Percentiles rank a stretch among this genome's conserved stretches.
These are phyloP conservation scores for Xylaria cubensis DNA, from an alignment of 495 filamentous ascomycete genomes.

Conservation along the genomic window DNA sequence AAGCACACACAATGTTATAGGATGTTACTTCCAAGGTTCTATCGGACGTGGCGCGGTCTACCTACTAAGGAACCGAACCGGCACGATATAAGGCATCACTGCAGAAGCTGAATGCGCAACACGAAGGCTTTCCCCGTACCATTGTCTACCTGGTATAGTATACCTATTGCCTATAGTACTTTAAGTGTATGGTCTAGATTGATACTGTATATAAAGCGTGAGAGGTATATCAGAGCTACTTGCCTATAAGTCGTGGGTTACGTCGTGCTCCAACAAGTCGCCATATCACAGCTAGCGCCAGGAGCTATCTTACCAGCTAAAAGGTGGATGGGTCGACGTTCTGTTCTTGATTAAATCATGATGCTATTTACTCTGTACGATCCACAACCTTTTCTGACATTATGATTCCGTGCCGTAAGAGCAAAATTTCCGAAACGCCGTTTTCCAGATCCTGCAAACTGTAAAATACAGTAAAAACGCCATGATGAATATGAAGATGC, in stretches of 20 bases:
- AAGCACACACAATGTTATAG: neutral
- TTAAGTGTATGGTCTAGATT: neutral
- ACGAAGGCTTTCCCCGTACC: neutral
- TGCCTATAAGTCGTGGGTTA: neutral
- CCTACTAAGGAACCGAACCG: neutral
- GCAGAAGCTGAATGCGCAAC: slow-evolving; percentile 6
- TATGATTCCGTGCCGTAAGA: slow-evolving; percentile 23
- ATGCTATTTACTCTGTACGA: slow-evolving; percentile 14
- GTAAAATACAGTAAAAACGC: slow-evolving; percentile 30
- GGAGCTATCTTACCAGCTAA: neutral
- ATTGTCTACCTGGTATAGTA: neutral
- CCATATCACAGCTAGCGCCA: neutral
- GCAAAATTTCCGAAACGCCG: slow-evolving; percentile 28
- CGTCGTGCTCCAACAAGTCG: neutral
- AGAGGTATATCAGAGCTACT: neutral
- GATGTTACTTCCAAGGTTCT: neutral
- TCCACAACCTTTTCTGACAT: slow-evolving; percentile 18
- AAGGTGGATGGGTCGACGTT: neutral
- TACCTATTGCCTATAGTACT: neutral
- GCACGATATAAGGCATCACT: neutral
- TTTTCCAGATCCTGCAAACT: slow-evolving; percentile 27
- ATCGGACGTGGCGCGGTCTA: slow-evolving; percentile 13
- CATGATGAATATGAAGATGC: slow-evolving; percentile 25
- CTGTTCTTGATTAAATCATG: neutral
- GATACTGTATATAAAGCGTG: neutral